A percentile compares a stretch with the other conserved stretches of the same genome.
Evolutionary conservation across 352 stramenopile genomes (phyloP).

Genomic region (Phytophthora niederhauseri): DNA sequence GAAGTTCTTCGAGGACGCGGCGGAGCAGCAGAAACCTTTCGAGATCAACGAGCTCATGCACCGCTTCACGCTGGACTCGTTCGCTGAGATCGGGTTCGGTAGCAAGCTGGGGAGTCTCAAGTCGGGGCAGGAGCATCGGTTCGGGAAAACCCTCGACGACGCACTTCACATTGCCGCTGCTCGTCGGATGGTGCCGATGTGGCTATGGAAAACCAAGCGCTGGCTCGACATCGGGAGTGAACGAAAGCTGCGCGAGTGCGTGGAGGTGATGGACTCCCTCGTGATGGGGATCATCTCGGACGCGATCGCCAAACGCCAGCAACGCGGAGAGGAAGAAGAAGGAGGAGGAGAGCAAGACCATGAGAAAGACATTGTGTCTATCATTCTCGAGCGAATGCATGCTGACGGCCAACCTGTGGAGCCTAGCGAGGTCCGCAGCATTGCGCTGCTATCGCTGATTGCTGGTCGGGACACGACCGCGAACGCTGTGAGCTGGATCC

Average conservation of each 20-base stretch:
- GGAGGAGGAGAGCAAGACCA: not conserved
- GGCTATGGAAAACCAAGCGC: constrained; percentile 34
- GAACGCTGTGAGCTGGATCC: constrained; percentile 20
- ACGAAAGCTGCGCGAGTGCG: constrained; percentile 9
- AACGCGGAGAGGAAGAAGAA: not conserved
- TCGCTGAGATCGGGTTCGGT: constrained; percentile 42
- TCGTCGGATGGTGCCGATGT: constrained; percentile 18
- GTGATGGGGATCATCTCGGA: not conserved
- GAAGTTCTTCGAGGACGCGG: not conserved
- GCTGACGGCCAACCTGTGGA: not conserved
- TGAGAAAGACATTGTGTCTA: constrained; percentile 7
- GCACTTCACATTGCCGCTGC: too few relatives aligned
- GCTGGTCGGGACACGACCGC: constrained; percentile 16
- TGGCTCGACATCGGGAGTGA: constrained; percentile 27
- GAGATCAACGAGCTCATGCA: constrained; percentile 15
- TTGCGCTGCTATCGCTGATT: constrained; percentile 3
- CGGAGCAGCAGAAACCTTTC: not conserved
- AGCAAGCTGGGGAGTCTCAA: constrained; percentile 17
- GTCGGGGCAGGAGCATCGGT: constrained; percentile 25
- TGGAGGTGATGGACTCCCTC: not conserved
- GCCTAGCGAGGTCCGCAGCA: constrained; percentile 5
- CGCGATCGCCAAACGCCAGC: not conserved
- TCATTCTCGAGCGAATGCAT: constrained; percentile 11
- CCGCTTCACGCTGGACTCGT: constrained; percentile 48
- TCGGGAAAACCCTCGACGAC: constrained; percentile 40